phyloP scores from a whole-genome alignment of 768 basidiomycete genomes.

The Lactarius hengduanensis region DNA sequence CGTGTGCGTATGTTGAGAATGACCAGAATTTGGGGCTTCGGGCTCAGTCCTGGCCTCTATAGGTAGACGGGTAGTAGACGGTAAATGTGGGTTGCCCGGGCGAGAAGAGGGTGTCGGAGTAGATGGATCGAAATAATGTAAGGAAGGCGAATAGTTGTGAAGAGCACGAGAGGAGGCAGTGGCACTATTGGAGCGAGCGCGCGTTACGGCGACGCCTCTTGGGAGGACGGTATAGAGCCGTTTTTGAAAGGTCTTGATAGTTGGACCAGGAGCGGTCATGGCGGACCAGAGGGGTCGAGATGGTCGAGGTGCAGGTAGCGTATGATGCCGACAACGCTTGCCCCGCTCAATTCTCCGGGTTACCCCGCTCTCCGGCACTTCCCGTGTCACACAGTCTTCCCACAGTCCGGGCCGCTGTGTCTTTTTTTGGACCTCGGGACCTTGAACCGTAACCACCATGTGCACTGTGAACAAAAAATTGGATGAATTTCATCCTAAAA shows the following conservation, averaged over 20 bases:
- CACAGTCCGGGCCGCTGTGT: no score
- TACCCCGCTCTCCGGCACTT: not conserved
- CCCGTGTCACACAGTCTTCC: not conserved
- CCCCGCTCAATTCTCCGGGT: slow-evolving; percentile 2
- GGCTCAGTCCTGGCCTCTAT: slow-evolving; percentile 48
- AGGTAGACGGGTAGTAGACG: slow-evolving; percentile 45
- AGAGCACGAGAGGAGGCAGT: slow-evolving; percentile 42
- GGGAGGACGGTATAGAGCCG: slow-evolving; percentile 48
- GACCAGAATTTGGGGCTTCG: slow-evolving; percentile 37
- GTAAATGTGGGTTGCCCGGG: slow-evolving; percentile 40
- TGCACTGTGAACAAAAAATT: no score
- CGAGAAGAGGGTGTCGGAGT: slow-evolving; percentile 39
- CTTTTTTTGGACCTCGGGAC: no score
- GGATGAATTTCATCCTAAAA: no score
- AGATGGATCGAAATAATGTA: slow-evolving; percentile 44
- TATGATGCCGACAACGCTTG: not conserved
- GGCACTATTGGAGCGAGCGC: slow-evolving; percentile 46
- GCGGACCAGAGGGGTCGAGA: not conserved
- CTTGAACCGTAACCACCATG: no score
- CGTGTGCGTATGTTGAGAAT: slow-evolving; percentile 36
- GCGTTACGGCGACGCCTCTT: slow-evolving; percentile 37
- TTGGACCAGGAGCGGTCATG: slow-evolving; percentile 41
- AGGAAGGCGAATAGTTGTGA: slow-evolving; percentile 40
- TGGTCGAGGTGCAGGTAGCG: not conserved
- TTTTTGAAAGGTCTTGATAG: slow-evolving; percentile 53